phyloP scores from a whole-genome alignment of 2,329 filamentous ascomycete genomes.

The Arthrobotrys sphaeroides region DNA sequence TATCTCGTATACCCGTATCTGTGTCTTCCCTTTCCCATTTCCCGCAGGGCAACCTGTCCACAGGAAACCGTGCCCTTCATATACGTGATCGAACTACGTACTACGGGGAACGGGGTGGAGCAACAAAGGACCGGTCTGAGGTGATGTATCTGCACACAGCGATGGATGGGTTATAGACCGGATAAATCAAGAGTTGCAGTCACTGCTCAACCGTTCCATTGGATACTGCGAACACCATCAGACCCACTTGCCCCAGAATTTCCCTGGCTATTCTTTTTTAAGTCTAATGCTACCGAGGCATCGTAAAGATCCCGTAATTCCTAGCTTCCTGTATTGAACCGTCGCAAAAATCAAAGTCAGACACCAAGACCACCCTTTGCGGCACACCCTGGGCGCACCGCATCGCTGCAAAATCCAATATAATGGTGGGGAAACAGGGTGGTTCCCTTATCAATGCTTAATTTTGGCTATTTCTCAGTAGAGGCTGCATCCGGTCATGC shows the following conservation, averaged over 20 bases:
- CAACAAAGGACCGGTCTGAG: neutral
- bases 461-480: slow-evolving; percentile 54
- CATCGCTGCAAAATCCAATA: slow-evolving; percentile 38
- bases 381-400: slow-evolving; percentile 37
- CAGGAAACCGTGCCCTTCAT: slow-evolving; percentile 28
- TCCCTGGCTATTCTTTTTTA: slow-evolving; percentile 33
- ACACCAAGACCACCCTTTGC: slow-evolving; percentile 50
- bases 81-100: slow-evolving; percentile 13
- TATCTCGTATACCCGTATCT: slow-evolving; percentile 46
- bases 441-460: slow-evolving; percentile 53
- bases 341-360: slow-evolving; percentile 50
- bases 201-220: slow-evolving; percentile 20
- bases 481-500: slow-evolving; percentile 49
- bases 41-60: slow-evolving; percentile 5
- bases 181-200: slow-evolving; percentile 49
- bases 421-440: slow-evolving; percentile 52
- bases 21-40: slow-evolving; percentile 28
- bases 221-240: slow-evolving; percentile 27
- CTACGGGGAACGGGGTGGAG: slow-evolving; percentile 8
- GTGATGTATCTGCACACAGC: slow-evolving; percentile 18
- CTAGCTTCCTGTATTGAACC: slow-evolving; percentile 50
- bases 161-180: slow-evolving; percentile 43
- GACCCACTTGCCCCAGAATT: slow-evolving; percentile 47
- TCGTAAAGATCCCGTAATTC: slow-evolving; percentile 49
- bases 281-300: slow-evolving; percentile 28